phyloP scores from a whole-genome alignment of 2,329 filamentous ascomycete genomes.

The Aspergillus cejpii region DNA sequence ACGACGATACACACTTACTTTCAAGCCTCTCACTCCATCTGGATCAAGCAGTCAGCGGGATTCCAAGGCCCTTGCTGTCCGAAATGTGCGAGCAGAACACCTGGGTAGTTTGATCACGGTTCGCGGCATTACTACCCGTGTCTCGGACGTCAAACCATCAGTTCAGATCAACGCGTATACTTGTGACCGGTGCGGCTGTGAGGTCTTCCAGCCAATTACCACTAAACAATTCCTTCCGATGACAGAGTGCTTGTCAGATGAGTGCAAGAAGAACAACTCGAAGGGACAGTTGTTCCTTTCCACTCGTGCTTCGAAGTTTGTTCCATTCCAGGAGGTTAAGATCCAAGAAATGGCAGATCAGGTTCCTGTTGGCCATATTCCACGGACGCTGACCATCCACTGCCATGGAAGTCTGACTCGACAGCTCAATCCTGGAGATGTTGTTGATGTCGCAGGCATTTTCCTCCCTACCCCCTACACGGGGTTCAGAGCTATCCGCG shows the following conservation, averaged over 20 bases:
- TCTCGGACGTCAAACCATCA: conserved; percentile 94
- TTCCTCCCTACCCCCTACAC: conserved; percentile 97
- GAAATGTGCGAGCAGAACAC: conserved; percentile 87
- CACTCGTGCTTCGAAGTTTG: conserved; percentile 91
- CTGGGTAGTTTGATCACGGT: conserved; percentile 90
- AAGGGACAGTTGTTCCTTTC: conserved; percentile 92
- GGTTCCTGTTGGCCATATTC: conserved; percentile 95
- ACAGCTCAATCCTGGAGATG: conserved; percentile 85
- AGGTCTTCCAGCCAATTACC: conserved; percentile 93
- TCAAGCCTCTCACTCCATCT: conserved; percentile 79
- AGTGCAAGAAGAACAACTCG: conserved; percentile 82
- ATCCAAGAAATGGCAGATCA: conserved; percentile 99
- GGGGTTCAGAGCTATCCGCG: conserved; percentile 95
- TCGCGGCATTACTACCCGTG: conserved; percentile 85
- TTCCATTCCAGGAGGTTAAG: conserved; percentile 97
- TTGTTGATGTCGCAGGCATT: conserved; percentile 88
- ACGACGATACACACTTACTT: conserved; percentile 88
- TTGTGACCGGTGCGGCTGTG: conserved; percentile 90
- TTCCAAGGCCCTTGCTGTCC: conserved; percentile 71
- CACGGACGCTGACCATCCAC: conserved; percentile 78
- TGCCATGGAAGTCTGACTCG: conserved; percentile 82
- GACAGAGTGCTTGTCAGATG: conserved; percentile 77
- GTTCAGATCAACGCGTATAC: conserved; percentile 98
- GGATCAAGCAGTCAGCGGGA: conserved; percentile 55
- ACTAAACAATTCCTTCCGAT: conserved; percentile 87